Evolutionary conservation across 163 green algal species (phyloP).

Genomic region (Chloroidium sp.): DNA sequence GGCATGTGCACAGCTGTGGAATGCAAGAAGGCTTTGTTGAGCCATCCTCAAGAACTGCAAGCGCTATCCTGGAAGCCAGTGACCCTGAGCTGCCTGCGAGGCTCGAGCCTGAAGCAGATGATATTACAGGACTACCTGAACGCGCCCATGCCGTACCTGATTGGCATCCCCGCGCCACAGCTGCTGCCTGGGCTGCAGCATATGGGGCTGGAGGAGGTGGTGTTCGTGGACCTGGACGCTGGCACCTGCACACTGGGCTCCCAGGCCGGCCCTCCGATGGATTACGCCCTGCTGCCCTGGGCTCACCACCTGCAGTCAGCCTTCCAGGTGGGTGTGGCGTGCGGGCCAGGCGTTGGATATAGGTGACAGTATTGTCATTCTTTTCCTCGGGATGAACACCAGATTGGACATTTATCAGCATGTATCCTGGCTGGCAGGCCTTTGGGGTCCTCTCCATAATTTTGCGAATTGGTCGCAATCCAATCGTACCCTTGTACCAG

Average conservation of each 20-base stretch:
- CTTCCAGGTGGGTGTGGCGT: slow-evolving; percentile 17
- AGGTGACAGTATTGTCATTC: too few species aligned
- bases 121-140: slow-evolving; percentile 57
- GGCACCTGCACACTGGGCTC: slow-evolving; percentile 20
- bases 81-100: neutral
- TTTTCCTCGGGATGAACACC: too few species aligned
- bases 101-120: too few species aligned
- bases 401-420: too few species aligned
- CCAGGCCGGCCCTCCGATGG: slow-evolving; percentile 23
- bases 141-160: slow-evolving; percentile 75
- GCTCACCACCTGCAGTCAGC: slow-evolving; percentile 40
- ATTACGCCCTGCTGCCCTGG: slow-evolving; percentile 58
- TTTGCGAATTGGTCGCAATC: too few species aligned
- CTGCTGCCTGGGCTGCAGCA: slow-evolving; percentile 36
- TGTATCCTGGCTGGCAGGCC: too few species aligned
- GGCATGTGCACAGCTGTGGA: too few species aligned
- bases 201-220: slow-evolving; percentile 55
- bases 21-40: too few species aligned
- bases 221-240: slow-evolving; percentile 65
- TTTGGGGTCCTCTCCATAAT: too few species aligned
- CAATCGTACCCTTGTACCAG: too few species aligned
- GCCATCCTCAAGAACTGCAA: too few species aligned
- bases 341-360: neutral
- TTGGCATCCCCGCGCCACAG: slow-evolving; percentile 59
- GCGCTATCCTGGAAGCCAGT: neutral